Base-by-base conservation (phyloP, 2,329 filamentous ascomycete genomes). In the Clathrospora elynae region DNA sequence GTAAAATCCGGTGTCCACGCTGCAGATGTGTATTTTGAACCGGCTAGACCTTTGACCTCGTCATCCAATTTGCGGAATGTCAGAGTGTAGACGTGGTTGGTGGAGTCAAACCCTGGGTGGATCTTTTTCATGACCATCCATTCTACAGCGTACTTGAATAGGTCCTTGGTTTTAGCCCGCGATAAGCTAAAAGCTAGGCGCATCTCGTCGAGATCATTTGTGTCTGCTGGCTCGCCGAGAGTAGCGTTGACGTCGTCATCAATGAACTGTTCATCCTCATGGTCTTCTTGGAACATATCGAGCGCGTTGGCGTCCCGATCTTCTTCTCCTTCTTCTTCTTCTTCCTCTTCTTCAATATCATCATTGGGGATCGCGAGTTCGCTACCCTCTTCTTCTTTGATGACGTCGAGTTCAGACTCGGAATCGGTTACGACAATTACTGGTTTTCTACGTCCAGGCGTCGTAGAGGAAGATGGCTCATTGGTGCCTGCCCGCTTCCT, bases 81-180 rank as follows among this genome's bases (percentile, higher is more conserved):
- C 17, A 87, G 75, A 9, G 71, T 59, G 66, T 90, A 93, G 9
- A 90, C 72, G 6, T 80, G 75, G 46, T 88, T 81, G 4, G 79
- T 71, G 12, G 78, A 77, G 8, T 79, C 72, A 57, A 90, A 91
- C 0, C 76, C 81, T 0, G 87, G 87, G 53, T 90, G 86, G 35
- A 93, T 77, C 55, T 86, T 85, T 62, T 87, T 87, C 59, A 90
- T 86, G 2, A 92, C 84, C 71, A 91, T 85, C 87, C 87, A 92
- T 62, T 90, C 86, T 2, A 92, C 76, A 0, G 82, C 85, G 56
- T 85, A 83, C 33, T 80, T 81, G 72, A 92, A 92, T 35, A 90
- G 81, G 25, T 88, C 83, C 51, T 83, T 84, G 0, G 85, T 73
- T 35, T 86, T 86, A 54, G 84, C 84, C 49, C 84, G 82, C 0